Evolutionary conservation across 2,329 filamentous ascomycete species (phyloP).

Genomic region (Dendrostoma leiphaemia): DNA sequence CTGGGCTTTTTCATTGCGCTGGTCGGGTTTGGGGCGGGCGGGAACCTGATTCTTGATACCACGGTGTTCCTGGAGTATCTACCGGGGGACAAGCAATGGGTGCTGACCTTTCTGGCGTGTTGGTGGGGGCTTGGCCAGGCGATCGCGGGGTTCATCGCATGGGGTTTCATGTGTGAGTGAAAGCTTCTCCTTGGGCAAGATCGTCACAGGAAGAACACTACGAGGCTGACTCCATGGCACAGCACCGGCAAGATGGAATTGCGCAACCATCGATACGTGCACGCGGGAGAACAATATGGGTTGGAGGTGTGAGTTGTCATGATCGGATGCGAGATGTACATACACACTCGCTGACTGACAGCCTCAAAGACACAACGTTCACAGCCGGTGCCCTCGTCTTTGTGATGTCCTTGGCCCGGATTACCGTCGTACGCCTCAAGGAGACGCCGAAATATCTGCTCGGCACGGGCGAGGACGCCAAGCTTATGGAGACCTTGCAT

Average conservation of each 20-base stretch:
- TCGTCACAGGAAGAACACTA: neutral
- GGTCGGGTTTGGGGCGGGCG: conserved; percentile 63
- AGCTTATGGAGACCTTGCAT: conserved; percentile 44
- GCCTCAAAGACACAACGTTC: conserved; percentile 37
- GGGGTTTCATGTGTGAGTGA: conserved; percentile 44
- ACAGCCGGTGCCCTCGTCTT: conserved; percentile 45
- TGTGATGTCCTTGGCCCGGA: conserved; percentile 50
- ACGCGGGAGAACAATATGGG: conserved; percentile 44
- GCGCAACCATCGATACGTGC: conserved; percentile 36
- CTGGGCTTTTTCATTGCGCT: conserved; percentile 63
- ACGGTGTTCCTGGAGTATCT: conserved; percentile 46
- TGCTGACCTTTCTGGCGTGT: conserved; percentile 60
- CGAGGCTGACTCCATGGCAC: neutral
- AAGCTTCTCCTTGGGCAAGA: neutral
- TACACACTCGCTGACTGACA: neutral
- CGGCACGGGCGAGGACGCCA: conserved; percentile 48
- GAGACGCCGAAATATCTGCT: conserved; percentile 62
- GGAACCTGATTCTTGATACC: conserved; percentile 62
- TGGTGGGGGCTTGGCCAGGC: conserved; percentile 51
- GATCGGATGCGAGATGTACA: neutral
- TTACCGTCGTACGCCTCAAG: conserved; percentile 52
- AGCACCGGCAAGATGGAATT: conserved; percentile 42
- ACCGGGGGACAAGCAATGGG: conserved; percentile 58
- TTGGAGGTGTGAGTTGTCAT: conserved; percentile 37
- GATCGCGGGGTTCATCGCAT: conserved; percentile 46